phyloP scores from a whole-genome alignment of 2,329 filamentous ascomycete genomes.

The Chrysoporthe deuterocubensis region DNA sequence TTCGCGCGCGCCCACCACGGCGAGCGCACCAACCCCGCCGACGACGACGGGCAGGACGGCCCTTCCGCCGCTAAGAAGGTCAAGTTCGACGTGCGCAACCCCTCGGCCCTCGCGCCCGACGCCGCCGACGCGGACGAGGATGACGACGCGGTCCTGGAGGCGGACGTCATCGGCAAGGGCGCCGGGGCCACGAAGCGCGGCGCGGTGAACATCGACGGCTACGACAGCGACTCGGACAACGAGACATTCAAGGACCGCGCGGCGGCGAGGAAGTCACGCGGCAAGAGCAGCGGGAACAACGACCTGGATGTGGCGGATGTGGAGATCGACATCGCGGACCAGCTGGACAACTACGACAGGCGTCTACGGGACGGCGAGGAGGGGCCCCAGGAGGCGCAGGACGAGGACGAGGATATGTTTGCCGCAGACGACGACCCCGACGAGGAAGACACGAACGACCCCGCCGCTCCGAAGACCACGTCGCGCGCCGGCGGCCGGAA shows the following conservation, averaged over 20 bases:
- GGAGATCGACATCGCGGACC: slow-evolving; percentile 53
- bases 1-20: slow-evolving; percentile 76
- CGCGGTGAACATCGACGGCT: slow-evolving; percentile 94
- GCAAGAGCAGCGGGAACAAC: slow-evolving; percentile 42
- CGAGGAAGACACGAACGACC: slow-evolving; percentile 24
- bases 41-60: slow-evolving; percentile 20
- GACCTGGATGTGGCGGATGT: slow-evolving; percentile 42
- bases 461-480: slow-evolving; percentile 32
- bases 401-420: slow-evolving; percentile 85
- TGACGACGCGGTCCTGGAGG: slow-evolving; percentile 71
- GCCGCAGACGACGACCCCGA: slow-evolving; percentile 54
- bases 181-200: slow-evolving; percentile 82
- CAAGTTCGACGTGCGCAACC: slow-evolving; percentile 93
- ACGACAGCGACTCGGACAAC: slow-evolving; percentile 91
- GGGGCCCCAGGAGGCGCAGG: slow-evolving; percentile 47
- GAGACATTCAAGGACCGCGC: slow-evolving; percentile 84
- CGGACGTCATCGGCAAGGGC: slow-evolving; percentile 87
- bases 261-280: slow-evolving; percentile 54
- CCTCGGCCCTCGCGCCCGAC: slow-evolving; percentile 86
- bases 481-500: slow-evolving; percentile 55
- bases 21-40: slow-evolving; percentile 47
- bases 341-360: slow-evolving; percentile 59
- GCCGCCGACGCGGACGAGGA: slow-evolving; percentile 70
- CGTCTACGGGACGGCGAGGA: slow-evolving; percentile 43
- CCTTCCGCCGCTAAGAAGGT: slow-evolving; percentile 70